Conservation (phyloP, 2,329 filamentous ascomycete species). For the Paraphoma chrysanthemicola region DNA sequence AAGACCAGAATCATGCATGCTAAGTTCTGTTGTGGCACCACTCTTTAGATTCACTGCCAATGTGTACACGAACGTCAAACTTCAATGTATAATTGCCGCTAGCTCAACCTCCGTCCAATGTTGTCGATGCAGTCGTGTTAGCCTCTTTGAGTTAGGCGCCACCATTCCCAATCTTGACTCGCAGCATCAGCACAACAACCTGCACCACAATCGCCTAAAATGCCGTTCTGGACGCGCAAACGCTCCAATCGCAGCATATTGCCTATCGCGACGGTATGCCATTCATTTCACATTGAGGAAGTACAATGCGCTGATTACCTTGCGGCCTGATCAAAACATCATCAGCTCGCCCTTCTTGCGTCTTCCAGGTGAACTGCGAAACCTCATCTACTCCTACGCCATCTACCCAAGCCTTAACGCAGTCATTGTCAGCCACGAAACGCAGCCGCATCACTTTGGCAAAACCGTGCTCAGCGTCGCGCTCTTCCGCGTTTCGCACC, state of each 20-base stretch:
- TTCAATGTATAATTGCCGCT: too few species aligned
- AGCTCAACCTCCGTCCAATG: too few species aligned
- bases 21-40: too few species aligned
- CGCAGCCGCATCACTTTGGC: slow-evolving; percentile 11
- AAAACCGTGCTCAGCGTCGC: slow-evolving; percentile 12
- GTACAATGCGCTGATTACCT: neutral
- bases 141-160: neutral
- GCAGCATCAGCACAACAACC: neutral
- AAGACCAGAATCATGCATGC: neutral
- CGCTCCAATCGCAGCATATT: neutral
- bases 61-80: too few species aligned
- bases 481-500: slow-evolving; percentile 26
- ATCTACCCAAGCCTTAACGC: slow-evolving; percentile 14
- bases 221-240: neutral
- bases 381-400: slow-evolving; percentile 21
- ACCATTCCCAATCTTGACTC: neutral
- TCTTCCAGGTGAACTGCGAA: slow-evolving; percentile 33
- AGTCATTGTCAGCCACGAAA: slow-evolving; percentile 7
- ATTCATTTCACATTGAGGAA: neutral
- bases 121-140: neutral
- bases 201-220: neutral
- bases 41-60: too few species aligned
- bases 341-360: slow-evolving; percentile 11
- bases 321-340: neutral
- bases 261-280: neutral